Base-by-base conservation (phyloP, 1,139 yeast species). In the Scheffersomyces illinoinensis region DNA sequence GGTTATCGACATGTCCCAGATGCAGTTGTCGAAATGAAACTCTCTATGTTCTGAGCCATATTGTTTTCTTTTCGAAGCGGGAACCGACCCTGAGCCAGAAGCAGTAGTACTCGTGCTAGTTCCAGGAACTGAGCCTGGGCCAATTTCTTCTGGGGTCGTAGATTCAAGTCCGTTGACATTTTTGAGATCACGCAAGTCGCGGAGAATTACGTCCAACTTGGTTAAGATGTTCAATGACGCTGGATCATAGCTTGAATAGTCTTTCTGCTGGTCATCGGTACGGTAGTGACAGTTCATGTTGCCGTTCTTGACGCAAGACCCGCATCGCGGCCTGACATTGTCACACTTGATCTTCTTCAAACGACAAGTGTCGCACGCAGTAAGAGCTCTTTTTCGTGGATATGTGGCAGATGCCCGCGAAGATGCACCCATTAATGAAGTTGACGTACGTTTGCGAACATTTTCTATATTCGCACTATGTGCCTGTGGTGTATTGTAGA, bases 311-410 rank as follows among this genome's bases (percentile, higher is more conserved):
- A 65, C 63, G 68, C 88, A 85, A 24, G 86, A 74, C 0, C 84
- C 80, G 66, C 88, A 85, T 23, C 73, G 65, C 1, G 88, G 88
- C 62, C 83, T 74, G 39, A 66, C 68, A 58, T 85, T 79, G 64
- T 85, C 88, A 73, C 88, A 85, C 64, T 82, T 80, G 58, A 81
- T 76, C 63, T 83, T 83, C 62, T 79, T 80, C 46, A 74, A 57
- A 39, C 86, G 73, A 63, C 86, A 83, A 2, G 78, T 71, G 59
- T 81, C 85, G 65, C 86, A 82, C 0, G 86, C 85, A 0, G 84
- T 78, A 26, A 77, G 66, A 0, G 83, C 80, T 49, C 85, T 66
- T 64, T 75, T 76, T 47, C 85, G 62, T 4, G 78, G 69, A 47
- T 54, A 53, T 1, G 66, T 55, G 2, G 66, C 62, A 0, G 69